These are phyloP conservation scores for Colletotrichum endophyticum DNA, from an alignment of 2,329 filamentous ascomycete genomes.

Conservation along the genomic window DNA sequence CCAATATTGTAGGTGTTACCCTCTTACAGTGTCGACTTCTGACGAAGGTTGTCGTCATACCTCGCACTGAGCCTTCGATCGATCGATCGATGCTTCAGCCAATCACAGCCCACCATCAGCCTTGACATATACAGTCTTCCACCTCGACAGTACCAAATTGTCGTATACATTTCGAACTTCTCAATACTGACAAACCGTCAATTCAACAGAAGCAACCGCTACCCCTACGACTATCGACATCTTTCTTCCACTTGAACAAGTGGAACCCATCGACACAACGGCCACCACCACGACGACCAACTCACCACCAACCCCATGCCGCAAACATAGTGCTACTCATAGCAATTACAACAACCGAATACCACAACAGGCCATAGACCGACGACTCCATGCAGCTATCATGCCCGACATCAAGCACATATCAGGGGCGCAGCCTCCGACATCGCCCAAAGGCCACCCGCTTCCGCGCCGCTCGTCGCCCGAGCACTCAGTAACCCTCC, in stretches of 20 bases:
- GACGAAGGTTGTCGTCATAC: conserved; percentile 12
- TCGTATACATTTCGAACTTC: neutral
- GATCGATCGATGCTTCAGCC: conserved; percentile 34
- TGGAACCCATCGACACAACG: neutral
- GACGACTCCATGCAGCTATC: conserved; percentile 20
- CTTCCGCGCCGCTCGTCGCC: conserved; percentile 49
- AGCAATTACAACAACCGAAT: neutral
- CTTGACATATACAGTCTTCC: neutral
- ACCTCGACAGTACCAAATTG: neutral
- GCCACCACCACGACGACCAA: neutral
- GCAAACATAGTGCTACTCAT: neutral
- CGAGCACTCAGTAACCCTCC: conserved; percentile 52
- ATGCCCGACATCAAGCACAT: conserved; percentile 34
- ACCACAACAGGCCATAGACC: neutral
- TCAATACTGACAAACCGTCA: neutral
- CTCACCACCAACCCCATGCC: neutral
- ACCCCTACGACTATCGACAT: neutral
- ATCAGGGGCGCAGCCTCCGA: conserved; percentile 24
- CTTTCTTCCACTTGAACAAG: neutral
- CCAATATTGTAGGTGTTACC: neutral
- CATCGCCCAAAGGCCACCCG: conserved; percentile 39
- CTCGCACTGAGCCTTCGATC: conserved; percentile 26
- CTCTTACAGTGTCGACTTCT: neutral
- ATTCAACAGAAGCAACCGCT: neutral
- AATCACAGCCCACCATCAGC: conserved; percentile 24